Evolutionary conservation across 1,284 basidiomycete species (phyloP).

Genomic region (Mycosarcoma maydis): DNA sequence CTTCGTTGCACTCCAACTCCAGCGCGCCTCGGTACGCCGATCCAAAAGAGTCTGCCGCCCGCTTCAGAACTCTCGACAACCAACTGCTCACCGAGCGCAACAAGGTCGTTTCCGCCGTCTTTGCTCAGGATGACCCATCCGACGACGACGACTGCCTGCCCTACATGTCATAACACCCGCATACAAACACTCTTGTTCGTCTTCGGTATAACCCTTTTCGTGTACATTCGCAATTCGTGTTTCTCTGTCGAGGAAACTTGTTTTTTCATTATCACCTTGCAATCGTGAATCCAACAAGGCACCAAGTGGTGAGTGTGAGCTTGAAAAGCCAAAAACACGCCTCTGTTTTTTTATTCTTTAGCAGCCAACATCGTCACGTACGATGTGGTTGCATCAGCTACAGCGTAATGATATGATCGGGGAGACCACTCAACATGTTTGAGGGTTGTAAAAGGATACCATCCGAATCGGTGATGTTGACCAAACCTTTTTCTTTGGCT

Average conservation of each 20-base stretch:
- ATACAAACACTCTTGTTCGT: no score
- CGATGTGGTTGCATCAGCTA: no score
- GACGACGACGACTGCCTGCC: conserved; percentile 33
- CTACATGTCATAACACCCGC: conserved; percentile 28
- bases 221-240: no score
- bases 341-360: no score
- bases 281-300: no score
- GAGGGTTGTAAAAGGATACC: conserved; percentile 1
- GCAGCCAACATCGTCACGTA: no score
- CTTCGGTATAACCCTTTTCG: no score
- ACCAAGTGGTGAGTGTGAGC: no score
- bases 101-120: conserved; percentile 15
- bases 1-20: conserved; percentile 6
- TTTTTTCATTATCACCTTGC: no score
- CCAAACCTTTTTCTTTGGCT: conserved; percentile 30
- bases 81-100: conserved; percentile 34
- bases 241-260: no score
- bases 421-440: conserved; percentile 17
- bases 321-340: no score
- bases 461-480: conserved; percentile 20
- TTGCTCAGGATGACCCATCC: conserved; percentile 9
- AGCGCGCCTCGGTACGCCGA: conserved; percentile 30
- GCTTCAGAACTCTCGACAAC: conserved; percentile 29
- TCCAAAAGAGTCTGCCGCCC: conserved; percentile 25
- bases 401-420: conserved; percentile 27